Base-by-base conservation (phyloP, 1,139 yeast genomes). In the Eremothecium sinecaudum region DNA sequence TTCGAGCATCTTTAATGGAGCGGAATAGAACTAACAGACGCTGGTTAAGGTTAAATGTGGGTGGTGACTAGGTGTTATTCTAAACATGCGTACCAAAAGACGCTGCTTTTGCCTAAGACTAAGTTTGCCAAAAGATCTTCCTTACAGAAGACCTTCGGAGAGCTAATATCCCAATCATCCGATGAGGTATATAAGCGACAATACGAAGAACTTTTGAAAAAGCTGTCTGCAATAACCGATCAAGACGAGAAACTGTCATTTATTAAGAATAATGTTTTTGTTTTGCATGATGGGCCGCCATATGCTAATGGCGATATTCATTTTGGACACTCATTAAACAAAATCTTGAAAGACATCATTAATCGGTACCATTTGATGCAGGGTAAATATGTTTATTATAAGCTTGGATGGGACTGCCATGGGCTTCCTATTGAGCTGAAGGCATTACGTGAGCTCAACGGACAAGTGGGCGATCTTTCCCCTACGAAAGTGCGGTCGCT, bases 401-500 rank as follows among this genome's bases (percentile, higher is more conserved):
- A 69, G 30, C 96, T 97, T 0, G 99, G 99, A 1, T 90, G 98
- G 97, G 99, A 90, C 56, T 90, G 98, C 52, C 99, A 90, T 61
- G 99, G 99, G 0, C 63, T 90, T 21, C 99, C 99, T 1, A 90
- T 90, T 42, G 99, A 90, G 57, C 66, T 83, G 56, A 84, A 84
- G 47, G 93, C 94, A 0, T 59, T 82, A 26, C 56, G 56, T 36
- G 53, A 62, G 35, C 58, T 66, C 40, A 51, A 51, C 27, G 46
- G 48, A 19, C 45, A 41, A 21, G 43, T 47, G 6, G 56, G 53
- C 56, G 17, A 56, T 40, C 30, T 56, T 27, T 56, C 70, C 7
- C 67, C 79, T 0, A 51, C 62, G 17, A 76, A 77, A 33, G 69
- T 82, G 10, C 67, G 97, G 31, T 55, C 62, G 13, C 61, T 73